Base-by-base conservation (phyloP, 129 eudicot species). In the Logfia minima region DNA sequence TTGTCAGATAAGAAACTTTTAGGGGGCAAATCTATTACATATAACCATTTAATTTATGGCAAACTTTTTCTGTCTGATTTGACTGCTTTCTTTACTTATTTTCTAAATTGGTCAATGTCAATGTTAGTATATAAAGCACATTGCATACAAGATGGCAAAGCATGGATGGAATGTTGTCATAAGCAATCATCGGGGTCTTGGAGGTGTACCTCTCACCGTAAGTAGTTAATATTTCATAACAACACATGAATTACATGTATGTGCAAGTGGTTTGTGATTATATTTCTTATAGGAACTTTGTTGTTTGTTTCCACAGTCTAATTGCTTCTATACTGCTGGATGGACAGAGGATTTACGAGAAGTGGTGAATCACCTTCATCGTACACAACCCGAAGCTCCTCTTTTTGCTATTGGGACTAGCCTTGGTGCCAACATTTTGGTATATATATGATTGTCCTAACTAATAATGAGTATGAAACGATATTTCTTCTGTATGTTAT, bases 341-440 rank as follows among this genome's bases (percentile, higher is more conserved):
- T 90, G 96, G 96, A 86, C 96, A n/a, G 90, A 83, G 77, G 98
- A 92, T 82, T 58, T 90, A 68, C 85, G 93, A 19, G 85, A 72
- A 68, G 88, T 92, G 29, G 80, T 86, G 68, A 83, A 85, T n/a
- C 85, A 90, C 75, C 79, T 92, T 83, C 92, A 88, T 45, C 18
- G 29, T 71, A 89, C 76, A 45, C 78, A 77, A 68, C 90, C 89
- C 2, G 83, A 82, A 75, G 86, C 88, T 80, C 94, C 94, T 63
- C 74, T 92, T 48, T 92, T 75, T 82, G 84, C 74, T 74, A 80
- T 90, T 68, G 98, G 98, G 34, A 92, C 96, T 59, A 92, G 94
- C 84, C 88, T 92, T 63, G 98, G 98, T 67, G 98, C 96, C 83
- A 92, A 92, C 77, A 75, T 92, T 53, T 71, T 92, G 96, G 98